phyloP scores from a whole-genome alignment of 139 green algal species.

The Picochlorum sp. region DNA sequence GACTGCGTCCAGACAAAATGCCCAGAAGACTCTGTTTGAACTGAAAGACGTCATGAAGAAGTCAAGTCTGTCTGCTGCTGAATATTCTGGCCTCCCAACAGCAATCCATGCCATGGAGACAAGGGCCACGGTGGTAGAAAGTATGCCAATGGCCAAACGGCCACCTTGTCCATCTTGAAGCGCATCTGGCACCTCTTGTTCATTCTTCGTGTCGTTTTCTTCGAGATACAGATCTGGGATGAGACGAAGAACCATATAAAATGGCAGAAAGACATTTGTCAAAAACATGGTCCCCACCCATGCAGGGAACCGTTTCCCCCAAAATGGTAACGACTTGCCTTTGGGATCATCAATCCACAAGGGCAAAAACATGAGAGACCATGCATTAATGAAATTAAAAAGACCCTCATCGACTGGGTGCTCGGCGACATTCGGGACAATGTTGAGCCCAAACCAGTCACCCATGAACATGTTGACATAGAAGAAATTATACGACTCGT shows the following conservation, averaged over 20 bases:
- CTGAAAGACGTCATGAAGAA: conserved; percentile 35
- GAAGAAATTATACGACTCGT: conserved; percentile 81
- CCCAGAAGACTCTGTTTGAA: conserved; percentile 63
- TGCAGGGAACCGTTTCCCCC: conserved; percentile 20
- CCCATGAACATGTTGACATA: conserved; percentile 66
- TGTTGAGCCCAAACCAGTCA: conserved; percentile 27
- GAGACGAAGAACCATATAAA: conserved; percentile 63
- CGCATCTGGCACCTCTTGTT: neutral
- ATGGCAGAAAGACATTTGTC: conserved; percentile 74
- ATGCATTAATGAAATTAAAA: conserved; percentile 74
- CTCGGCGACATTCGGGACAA: conserved; percentile 34
- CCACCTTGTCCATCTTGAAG: neutral
- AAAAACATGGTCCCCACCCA: conserved; percentile 67
- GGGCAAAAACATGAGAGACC: conserved; percentile 64
- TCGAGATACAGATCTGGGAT: conserved; percentile 24
- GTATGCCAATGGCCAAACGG: conserved; percentile 11
- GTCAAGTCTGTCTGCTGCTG: conserved; percentile 31
- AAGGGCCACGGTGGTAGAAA: conserved; percentile 33
- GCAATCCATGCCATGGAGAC: conserved; percentile 57
- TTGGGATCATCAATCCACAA: conserved; percentile 52
- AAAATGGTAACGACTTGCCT: conserved; percentile 26
- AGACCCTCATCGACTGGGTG: conserved; percentile 51
- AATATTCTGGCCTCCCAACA: conserved; percentile 53
- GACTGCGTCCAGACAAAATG: conserved; percentile 63
- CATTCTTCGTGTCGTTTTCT: neutral